A percentile compares a stretch with the other conserved stretches of the same genome.
These are phyloP conservation scores for Crithidia expoeki DNA, from an alignment of 208 protist genomes.

Conservation along the genomic window DNA sequence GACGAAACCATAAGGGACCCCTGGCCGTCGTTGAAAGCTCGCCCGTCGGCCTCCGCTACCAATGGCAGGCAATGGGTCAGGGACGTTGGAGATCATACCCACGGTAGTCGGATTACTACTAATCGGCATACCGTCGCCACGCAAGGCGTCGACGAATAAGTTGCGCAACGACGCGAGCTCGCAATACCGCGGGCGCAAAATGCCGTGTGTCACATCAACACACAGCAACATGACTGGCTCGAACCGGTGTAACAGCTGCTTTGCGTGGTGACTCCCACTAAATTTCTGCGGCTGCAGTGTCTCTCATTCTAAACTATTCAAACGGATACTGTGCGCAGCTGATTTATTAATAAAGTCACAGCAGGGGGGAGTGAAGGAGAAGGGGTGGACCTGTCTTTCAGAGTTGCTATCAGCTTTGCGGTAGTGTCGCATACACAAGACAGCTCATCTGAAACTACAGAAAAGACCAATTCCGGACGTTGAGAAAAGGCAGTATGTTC, in stretches of 20 bases:
- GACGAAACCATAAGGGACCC: conserved; percentile 30
- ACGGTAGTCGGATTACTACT: background rate
- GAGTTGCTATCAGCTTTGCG: conserved; percentile 3
- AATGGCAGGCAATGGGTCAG: background rate
- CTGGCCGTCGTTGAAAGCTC: background rate
- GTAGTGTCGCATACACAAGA: conserved; percentile 11
- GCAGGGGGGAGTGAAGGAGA: background rate
- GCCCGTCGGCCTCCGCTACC: background rate
- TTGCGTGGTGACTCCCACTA: conserved; percentile 36
- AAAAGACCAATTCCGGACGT: conserved; percentile 12
- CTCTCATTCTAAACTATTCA: conserved; percentile 31
- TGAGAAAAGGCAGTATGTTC: conserved; percentile 20
- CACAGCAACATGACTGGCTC: conserved; percentile 39
- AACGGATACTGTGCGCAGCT: conserved; percentile 23
- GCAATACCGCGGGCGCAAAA: conserved; percentile 48
- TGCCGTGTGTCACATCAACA: conserved; percentile 32
- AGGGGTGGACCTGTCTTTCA: background rate
- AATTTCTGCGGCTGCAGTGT: conserved; percentile 41
- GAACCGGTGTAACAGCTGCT: conserved; percentile 45
- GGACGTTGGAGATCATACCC: background rate
- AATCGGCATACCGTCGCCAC: conserved; percentile 34
- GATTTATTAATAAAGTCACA: conserved; percentile 7
- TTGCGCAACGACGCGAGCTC: conserved; percentile 51
- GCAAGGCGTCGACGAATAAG: conserved; percentile 50
- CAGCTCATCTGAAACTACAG: conserved; percentile 24